Percentiles rank a stretch among this genome's conserved stretches.
These are phyloP conservation scores for Nitzschia palea DNA, from an alignment of 108 stramenopile genomes.

Conservation along the genomic window DNA sequence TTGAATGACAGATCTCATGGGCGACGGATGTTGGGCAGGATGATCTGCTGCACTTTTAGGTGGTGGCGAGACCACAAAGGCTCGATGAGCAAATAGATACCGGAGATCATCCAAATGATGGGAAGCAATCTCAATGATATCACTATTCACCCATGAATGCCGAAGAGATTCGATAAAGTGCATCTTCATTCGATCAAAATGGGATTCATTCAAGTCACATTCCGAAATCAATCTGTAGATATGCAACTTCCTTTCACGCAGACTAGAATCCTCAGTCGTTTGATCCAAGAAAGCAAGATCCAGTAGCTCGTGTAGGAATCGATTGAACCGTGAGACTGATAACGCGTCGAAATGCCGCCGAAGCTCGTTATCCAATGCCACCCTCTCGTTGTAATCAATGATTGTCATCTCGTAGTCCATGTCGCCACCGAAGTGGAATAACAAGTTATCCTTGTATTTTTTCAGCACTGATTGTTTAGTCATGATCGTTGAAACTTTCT, in stretches of 20 bases:
- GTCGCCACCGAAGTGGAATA: background rate
- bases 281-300: background rate
- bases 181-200: background rate
- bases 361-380: background rate
- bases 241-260: background rate
- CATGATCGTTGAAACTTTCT: too few species aligned
- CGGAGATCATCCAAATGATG: background rate
- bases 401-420: slow-evolving; percentile 7
- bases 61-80: too few species aligned
- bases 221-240: background rate
- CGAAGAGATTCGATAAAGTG: slow-evolving; percentile 2
- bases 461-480: too few species aligned
- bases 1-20: too few species aligned
- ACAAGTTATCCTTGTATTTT: slow-evolving; percentile 11
- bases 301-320: background rate
- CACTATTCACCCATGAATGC: background rate
- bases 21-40: too few species aligned
- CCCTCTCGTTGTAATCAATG: background rate
- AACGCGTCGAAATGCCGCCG: background rate
- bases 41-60: too few species aligned
- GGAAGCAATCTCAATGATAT: background rate
- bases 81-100: too few species aligned
- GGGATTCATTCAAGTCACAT: background rate
- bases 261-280: background rate
- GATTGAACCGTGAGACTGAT: background rate